Evolutionary conservation across 768 basidiomycete genomes (phyloP).

Genomic region (Pleurotus djamor): DNA sequence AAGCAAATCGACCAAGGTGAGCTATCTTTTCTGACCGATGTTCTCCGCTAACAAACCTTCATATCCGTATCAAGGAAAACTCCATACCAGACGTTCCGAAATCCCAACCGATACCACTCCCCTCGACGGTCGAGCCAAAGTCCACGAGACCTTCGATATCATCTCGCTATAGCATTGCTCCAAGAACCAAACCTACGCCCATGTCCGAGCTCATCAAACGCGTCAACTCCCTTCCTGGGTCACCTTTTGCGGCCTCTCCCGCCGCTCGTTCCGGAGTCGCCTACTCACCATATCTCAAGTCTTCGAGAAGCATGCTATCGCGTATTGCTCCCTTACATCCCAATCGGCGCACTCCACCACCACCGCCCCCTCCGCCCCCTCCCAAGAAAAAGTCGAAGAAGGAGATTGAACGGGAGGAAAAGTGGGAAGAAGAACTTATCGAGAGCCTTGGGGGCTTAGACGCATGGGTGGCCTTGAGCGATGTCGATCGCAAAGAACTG

Average conservation of each 20-base stretch:
- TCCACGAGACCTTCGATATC: constrained; percentile 15
- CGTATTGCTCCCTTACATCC: constrained; percentile 77
- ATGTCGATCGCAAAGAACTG: constrained; percentile 50
- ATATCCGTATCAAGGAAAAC: constrained; percentile 8
- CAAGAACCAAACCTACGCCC: constrained; percentile 48
- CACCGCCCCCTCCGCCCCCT: constrained; percentile 66
- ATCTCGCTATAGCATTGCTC: constrained; percentile 45
- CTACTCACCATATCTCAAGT: constrained; percentile 67
- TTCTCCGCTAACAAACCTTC: neutral
- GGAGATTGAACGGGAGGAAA: constrained; percentile 71
- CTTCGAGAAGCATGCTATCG: constrained; percentile 59
- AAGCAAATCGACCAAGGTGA: neutral
- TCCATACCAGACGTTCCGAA: neutral
- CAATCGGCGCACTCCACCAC: constrained; percentile 71
- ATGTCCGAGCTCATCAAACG: constrained; percentile 78
- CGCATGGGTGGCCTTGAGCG: constrained; percentile 46
- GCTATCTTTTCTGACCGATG: neutral
- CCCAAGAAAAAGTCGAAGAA: constrained; percentile 81
- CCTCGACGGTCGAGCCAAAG: constrained; percentile 8
- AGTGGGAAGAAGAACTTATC: constrained; percentile 77
- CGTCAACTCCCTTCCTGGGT: constrained; percentile 64
- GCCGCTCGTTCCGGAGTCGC: constrained; percentile 23
- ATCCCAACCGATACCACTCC: neutral
- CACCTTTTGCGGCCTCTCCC: constrained; percentile 46
- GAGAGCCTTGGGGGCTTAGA: constrained; percentile 72